phyloP scores from a whole-genome alignment of 192 early-diverging fungal genomes.

The Entomortierella lignicola region DNA sequence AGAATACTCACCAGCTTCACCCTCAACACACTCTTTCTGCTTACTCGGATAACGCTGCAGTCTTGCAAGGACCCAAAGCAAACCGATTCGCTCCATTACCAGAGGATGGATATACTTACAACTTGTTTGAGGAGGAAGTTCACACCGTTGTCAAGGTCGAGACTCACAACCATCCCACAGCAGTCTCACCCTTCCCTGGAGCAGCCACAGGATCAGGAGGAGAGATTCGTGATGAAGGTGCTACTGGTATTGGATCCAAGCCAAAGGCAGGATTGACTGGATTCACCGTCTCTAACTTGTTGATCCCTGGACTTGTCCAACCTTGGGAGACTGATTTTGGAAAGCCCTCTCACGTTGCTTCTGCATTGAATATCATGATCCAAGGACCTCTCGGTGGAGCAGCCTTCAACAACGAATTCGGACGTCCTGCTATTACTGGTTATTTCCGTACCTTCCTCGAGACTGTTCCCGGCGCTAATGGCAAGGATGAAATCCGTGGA shows the following conservation, averaged over 20 bases:
- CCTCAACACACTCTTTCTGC: slow-evolving; percentile 92
- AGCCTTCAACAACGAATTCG: slow-evolving; percentile 99
- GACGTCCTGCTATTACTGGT: slow-evolving; percentile 92
- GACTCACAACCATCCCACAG: slow-evolving; percentile 99
- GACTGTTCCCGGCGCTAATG: slow-evolving; percentile 63
- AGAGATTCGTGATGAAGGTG: slow-evolving; percentile 99
- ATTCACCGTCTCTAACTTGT: slow-evolving; percentile 94
- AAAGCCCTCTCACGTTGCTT: slow-evolving; percentile 91
- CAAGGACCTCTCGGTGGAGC: slow-evolving; percentile 96
- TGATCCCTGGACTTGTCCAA: slow-evolving; percentile 89
- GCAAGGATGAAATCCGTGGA: slow-evolving; percentile 81
- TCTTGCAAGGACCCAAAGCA: slow-evolving; percentile 82
- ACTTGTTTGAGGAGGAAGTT: slow-evolving; percentile 72
- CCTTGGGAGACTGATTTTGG: slow-evolving; percentile 95
- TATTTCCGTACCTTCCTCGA: slow-evolving; percentile 96
- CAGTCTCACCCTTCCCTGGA: slow-evolving; percentile 98
- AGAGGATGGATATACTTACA: slow-evolving; percentile 68
- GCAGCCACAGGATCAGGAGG: slow-evolving; percentile 99
- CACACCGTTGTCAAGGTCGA: slow-evolving; percentile 98
- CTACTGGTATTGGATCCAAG: slow-evolving; percentile 95
- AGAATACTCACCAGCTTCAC: slow-evolving; percentile 87
- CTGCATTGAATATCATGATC: slow-evolving; percentile 97
- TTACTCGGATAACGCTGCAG: slow-evolving; percentile 99
- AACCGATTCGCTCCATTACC: slow-evolving; percentile 66
- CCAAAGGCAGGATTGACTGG: slow-evolving; percentile 96